Conservation (phyloP, 2,329 filamentous ascomycete genomes). For the Cryphonectria parasitica region DNA sequence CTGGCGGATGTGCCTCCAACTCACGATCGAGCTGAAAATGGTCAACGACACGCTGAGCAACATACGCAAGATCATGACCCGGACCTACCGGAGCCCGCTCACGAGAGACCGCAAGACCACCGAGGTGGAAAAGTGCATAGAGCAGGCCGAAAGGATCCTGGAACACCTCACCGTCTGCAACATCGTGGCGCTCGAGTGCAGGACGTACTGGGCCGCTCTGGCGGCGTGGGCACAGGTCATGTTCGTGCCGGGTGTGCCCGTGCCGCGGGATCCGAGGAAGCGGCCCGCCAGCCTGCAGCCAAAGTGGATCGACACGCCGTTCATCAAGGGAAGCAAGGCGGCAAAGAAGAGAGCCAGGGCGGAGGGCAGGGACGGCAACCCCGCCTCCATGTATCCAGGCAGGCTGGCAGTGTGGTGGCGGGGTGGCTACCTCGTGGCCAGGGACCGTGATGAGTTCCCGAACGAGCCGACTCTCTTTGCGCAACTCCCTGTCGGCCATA, state of each 20-base stretch:
- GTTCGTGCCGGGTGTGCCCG: too few species aligned
- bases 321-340: not conserved
- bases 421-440: not conserved
- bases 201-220: not conserved
- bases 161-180: not conserved
- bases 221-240: too few species aligned
- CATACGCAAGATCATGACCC: not conserved
- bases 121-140: not conserved
- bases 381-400: not conserved
- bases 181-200: not conserved
- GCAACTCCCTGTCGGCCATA: not conserved
- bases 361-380: not conserved
- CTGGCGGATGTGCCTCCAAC: not conserved
- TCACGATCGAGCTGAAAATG: not conserved
- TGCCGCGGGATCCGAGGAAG: too few species aligned
- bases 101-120: not conserved
- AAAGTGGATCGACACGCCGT: not conserved
- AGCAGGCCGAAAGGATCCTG: not conserved
- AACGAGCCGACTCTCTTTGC: too few species aligned
- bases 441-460: too few species aligned
- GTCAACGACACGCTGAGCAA: not conserved
- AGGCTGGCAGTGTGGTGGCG: not conserved
- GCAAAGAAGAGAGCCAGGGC: not conserved
- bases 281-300: not conserved
- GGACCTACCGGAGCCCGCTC: not conserved